These are phyloP conservation scores for Lindgomyces ingoldianus DNA, from an alignment of 495 filamentous ascomycete species.

Conservation along the genomic window DNA sequence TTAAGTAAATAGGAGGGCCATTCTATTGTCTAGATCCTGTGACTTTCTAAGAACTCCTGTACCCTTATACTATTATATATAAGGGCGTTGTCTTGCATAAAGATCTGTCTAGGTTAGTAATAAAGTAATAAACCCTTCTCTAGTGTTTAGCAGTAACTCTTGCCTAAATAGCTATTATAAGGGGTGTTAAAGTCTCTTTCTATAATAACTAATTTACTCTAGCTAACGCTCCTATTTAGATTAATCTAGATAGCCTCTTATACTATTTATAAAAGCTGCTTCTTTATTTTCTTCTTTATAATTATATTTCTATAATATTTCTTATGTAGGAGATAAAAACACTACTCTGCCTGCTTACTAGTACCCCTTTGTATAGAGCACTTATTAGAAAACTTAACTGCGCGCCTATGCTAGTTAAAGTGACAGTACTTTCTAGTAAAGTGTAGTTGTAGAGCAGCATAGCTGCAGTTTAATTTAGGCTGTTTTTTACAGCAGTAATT, in stretches of 20 bases:
- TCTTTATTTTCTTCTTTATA: background rate
- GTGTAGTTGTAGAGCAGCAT: background rate
- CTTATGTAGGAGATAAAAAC: background rate
- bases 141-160: background rate
- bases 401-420: background rate
- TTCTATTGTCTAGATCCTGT: background rate
- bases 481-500: background rate
- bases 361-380: background rate
- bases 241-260: background rate
- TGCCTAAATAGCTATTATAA: background rate
- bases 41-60: background rate
- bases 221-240: background rate
- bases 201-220: background rate
- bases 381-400: background rate
- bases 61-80: background rate
- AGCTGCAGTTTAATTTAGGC: background rate
- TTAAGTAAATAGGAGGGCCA: background rate
- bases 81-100: slow-evolving; percentile 2
- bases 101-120: background rate
- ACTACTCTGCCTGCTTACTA: background rate
- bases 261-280: background rate
- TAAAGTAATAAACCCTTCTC: background rate
- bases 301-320: background rate
- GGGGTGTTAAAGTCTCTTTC: background rate
- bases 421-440: background rate